These are phyloP conservation scores for Phylloporus rhodoxanthus DNA, from an alignment of 768 basidiomycete genomes.

Conservation along the genomic window DNA sequence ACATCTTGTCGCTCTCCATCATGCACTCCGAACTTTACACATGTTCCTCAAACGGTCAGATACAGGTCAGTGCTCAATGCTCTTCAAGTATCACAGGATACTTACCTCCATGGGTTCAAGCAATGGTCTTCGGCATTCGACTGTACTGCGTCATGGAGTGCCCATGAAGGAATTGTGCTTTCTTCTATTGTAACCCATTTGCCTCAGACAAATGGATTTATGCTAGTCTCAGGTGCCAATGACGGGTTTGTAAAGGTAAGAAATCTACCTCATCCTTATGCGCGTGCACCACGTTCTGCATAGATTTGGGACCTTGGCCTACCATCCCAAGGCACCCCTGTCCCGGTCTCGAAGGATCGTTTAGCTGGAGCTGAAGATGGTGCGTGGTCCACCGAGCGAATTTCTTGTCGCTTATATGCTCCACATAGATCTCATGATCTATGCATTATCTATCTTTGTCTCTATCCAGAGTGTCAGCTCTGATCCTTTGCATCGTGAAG, in stretches of 20 bases:
- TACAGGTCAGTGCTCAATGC: constrained; percentile 47
- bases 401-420: constrained; percentile 2
- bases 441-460: constrained; percentile 79
- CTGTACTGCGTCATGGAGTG: constrained; percentile 76
- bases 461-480: constrained; percentile 84
- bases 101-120: constrained; percentile 31
- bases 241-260: constrained; percentile 79
- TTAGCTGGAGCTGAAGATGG: constrained; percentile 16
- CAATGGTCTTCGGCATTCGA: constrained; percentile 83
- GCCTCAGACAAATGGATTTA: constrained; percentile 16
- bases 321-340: constrained; percentile 7
- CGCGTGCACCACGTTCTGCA: neutral
- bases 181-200: constrained; percentile 61
- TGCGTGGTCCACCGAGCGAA: neutral
- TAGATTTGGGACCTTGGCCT: constrained; percentile 52
- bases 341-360: neutral
- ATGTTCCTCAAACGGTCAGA: constrained; percentile 58
- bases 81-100: neutral
- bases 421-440: constrained; percentile 59
- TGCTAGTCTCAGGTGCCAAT: constrained; percentile 74
- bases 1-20: constrained; percentile 76
- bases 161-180: constrained; percentile 76
- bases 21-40: constrained; percentile 62
- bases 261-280: neutral
- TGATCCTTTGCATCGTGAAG: constrained; percentile 59